Percentiles rank a stretch among this genome's conserved stretches.
Evolutionary conservation across 2,329 filamentous ascomycete genomes (phyloP).

Genomic region (Peltaster fructicola): DNA sequence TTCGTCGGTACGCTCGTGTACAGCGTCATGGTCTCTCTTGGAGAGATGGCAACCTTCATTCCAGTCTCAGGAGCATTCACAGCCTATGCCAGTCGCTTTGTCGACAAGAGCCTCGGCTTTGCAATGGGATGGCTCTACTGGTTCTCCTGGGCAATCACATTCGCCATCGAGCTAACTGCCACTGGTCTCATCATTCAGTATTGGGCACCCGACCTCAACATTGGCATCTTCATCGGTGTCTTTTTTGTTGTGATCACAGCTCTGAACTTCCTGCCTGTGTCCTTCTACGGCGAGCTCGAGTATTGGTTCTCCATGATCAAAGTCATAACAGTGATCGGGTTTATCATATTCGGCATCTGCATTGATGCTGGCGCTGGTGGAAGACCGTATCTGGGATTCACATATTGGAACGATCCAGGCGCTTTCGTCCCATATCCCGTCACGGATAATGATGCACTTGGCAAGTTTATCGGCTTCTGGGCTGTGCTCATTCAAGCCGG

Average conservation of each 20-base stretch:
- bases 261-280: slow-evolving; percentile 33
- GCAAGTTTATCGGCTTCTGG: slow-evolving; percentile 32
- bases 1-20: slow-evolving; percentile 29
- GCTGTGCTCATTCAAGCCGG: slow-evolving; percentile 39
- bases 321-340: slow-evolving; percentile 33
- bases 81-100: slow-evolving; percentile 29
- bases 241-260: slow-evolving; percentile 23
- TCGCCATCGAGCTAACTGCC: slow-evolving; percentile 22
- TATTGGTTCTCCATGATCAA: slow-evolving; percentile 37
- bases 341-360: slow-evolving; percentile 24
- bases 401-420: slow-evolving; percentile 26
- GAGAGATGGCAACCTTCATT: slow-evolving; percentile 45
- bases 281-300: slow-evolving; percentile 35
- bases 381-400: slow-evolving; percentile 42
- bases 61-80: slow-evolving; percentile 38
- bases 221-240: slow-evolving; percentile 20
- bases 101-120: slow-evolving; percentile 29
- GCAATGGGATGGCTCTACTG: slow-evolving; percentile 31
- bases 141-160: slow-evolving; percentile 26
- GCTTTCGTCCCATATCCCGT: slow-evolving; percentile 22
- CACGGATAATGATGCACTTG: slow-evolving; percentile 11
- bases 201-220: slow-evolving; percentile 24
- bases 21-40: slow-evolving; percentile 30
- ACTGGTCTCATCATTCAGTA: slow-evolving; percentile 23
- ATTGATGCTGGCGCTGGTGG: slow-evolving; percentile 25